Conservation (phyloP, 306 rosid species). For the Spatholobus suberectus region DNA sequence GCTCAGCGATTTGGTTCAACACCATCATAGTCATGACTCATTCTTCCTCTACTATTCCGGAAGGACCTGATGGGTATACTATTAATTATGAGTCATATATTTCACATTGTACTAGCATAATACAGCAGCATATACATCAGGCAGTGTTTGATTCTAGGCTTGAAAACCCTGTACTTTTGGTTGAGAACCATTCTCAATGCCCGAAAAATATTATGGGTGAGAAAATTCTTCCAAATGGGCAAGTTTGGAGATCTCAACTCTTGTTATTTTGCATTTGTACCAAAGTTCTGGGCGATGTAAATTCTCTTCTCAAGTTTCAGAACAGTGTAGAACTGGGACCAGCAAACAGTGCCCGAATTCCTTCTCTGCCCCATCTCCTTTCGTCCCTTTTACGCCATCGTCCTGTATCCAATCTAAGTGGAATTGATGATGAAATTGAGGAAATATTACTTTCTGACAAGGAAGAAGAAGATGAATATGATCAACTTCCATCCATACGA, state of each 20-base stretch:
- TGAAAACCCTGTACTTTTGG: constrained; percentile 87
- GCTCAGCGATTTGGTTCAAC: constrained; percentile 90
- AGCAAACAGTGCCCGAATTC: constrained; percentile 55
- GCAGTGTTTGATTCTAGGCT: constrained; percentile 83
- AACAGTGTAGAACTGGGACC: constrained; percentile 84
- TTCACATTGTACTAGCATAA: constrained; percentile 61
- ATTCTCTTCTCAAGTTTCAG: constrained; percentile 74
- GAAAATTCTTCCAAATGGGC: constrained; percentile 94
- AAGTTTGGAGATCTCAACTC: constrained; percentile 90
- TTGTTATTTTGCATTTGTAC: constrained; percentile 81
- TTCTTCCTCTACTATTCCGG: constrained; percentile 79
- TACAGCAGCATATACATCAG: constrained; percentile 84
- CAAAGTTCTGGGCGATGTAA: constrained; percentile 86
- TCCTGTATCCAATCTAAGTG: constrained; percentile 47
- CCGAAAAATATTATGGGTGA: constrained; percentile 74
- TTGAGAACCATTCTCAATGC: constrained; percentile 93
- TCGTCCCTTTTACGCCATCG: constrained; percentile 74
- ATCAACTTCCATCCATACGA: constrained; percentile 80
- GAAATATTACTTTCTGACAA: constrained; percentile 57
- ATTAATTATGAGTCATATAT: constrained; percentile 71
- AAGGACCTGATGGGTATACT: constrained; percentile 77
- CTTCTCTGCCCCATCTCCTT: constrained; percentile 94
- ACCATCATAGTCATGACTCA: constrained; percentile 93
- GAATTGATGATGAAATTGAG: constrained; percentile 61
- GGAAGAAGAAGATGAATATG: constrained; percentile 87